Percentiles rank a stretch among this genome's conserved stretches.
These are phyloP conservation scores for Fusarium torreyae DNA, from an alignment of 2,329 filamentous ascomycete species.

Conservation along the genomic window DNA sequence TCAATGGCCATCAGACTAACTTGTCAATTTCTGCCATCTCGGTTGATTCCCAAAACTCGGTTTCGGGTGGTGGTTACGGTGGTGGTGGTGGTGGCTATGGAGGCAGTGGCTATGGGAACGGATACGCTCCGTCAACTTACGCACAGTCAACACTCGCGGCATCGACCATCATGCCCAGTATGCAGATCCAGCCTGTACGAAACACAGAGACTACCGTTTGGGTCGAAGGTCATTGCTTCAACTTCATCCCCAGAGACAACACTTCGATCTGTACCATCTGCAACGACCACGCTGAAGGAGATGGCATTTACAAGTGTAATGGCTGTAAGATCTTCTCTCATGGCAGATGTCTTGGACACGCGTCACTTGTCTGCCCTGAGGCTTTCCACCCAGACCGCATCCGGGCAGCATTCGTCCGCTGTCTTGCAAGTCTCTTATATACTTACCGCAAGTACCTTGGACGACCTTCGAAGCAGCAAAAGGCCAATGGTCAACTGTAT, in stretches of 20 bases:
- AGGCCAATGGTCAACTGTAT: constrained; percentile 71
- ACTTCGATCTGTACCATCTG: constrained; percentile 79
- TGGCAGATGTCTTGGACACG: constrained; percentile 72
- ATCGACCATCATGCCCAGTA: constrained; percentile 88
- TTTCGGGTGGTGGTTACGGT: constrained; percentile 66
- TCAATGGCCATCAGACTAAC: constrained; percentile 74
- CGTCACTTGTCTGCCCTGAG: constrained; percentile 74
- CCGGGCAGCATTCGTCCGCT: constrained; percentile 75
- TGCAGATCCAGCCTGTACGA: constrained; percentile 82
- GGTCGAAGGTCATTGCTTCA: constrained; percentile 88
- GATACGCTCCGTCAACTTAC: constrained; percentile 87
- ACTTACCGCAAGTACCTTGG: constrained; percentile 76
- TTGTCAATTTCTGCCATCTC: constrained; percentile 73
- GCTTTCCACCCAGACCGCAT: constrained; percentile 75
- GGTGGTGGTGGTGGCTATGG: constrained; percentile 51
- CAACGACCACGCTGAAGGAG: constrained; percentile 79
- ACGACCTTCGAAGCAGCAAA: constrained; percentile 73
- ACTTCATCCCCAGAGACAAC: constrained; percentile 73
- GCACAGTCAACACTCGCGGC: constrained; percentile 89
- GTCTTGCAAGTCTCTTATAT: constrained; percentile 75
- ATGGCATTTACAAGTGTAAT: constrained; percentile 82
- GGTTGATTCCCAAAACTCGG: constrained; percentile 78
- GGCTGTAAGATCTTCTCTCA: constrained; percentile 73
- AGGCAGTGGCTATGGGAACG: constrained; percentile 56
- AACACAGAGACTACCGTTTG: constrained; percentile 86